Evolutionary conservation across 176 grass and related monocot species (phyloP).

Genomic region (barley (Hordeum vulgare)): MorexV3_pseudomolecules_assembly NC_058522.1:565594481-565594980

Average conservation of each 20-base stretch:
- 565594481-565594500: constrained; percentile 15
- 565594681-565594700: constrained; percentile 64
- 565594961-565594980: background rate
- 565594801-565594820: background rate
- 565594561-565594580: constrained; percentile 41
- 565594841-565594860: background rate
- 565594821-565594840: background rate
- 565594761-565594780: background rate
- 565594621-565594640: background rate
- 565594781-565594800: background rate
- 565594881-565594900: background rate
- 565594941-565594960: background rate
- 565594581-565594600: background rate
- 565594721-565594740: constrained; percentile 69
- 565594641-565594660: background rate
- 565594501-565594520: constrained; percentile 94
- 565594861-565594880: background rate
- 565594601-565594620: background rate
- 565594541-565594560: constrained; percentile 89
- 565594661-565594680: constrained; percentile 57
- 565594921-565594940: background rate
- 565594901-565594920: background rate
- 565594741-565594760: constrained; percentile 55
- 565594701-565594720: constrained; percentile 45
- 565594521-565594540: constrained; percentile 77